phyloP scores from a whole-genome alignment of 2,329 filamentous ascomycete genomes.

The Nigrospora osmanthi region DNA sequence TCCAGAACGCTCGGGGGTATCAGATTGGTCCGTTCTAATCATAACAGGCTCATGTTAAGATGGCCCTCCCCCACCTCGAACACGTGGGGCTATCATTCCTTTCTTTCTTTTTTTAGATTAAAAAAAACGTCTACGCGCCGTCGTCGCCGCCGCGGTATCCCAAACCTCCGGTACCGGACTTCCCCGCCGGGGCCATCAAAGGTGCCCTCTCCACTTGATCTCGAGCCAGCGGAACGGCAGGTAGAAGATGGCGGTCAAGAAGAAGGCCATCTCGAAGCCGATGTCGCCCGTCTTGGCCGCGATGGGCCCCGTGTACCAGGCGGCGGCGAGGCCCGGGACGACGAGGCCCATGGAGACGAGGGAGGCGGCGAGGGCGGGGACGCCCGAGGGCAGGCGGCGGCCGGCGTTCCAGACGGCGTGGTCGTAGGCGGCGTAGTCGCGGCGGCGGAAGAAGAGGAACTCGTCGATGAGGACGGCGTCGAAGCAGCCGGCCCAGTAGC shows the following conservation, averaged over 20 bases:
- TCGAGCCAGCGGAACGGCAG: constrained; percentile 38
- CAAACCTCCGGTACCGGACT: too few relatives aligned
- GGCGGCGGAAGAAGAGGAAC: constrained; percentile 38
- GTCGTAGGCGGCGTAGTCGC: constrained; percentile 36
- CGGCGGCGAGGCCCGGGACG: constrained; percentile 32
- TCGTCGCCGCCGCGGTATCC: too few relatives aligned
- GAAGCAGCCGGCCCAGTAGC: constrained; percentile 37
- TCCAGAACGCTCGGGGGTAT: too few relatives aligned
- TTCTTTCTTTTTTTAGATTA: too few relatives aligned
- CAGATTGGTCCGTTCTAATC: too few relatives aligned
- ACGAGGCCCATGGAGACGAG: constrained; percentile 36
- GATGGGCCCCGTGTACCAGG: constrained; percentile 35
- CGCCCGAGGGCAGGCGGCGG: constrained; percentile 33
- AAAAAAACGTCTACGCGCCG: too few relatives aligned
- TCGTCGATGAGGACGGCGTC: constrained; percentile 32
- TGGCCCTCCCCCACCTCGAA: too few relatives aligned
- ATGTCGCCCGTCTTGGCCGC: constrained; percentile 34
- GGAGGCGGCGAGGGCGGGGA: constrained; percentile 38
- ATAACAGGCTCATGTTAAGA: too few relatives aligned
- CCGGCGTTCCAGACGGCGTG: constrained; percentile 39
- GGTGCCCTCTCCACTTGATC: constrained; percentile 24
- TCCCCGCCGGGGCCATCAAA: constrained; percentile 13
- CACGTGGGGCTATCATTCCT: too few relatives aligned
- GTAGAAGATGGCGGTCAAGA: constrained; percentile 36
- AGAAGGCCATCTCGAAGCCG: constrained; percentile 35